A percentile compares a stretch with the other conserved stretches of the same genome.
Conservation (phyloP, 2,329 filamentous ascomycete species). For the Pyrenochaeta sp. region DNA sequence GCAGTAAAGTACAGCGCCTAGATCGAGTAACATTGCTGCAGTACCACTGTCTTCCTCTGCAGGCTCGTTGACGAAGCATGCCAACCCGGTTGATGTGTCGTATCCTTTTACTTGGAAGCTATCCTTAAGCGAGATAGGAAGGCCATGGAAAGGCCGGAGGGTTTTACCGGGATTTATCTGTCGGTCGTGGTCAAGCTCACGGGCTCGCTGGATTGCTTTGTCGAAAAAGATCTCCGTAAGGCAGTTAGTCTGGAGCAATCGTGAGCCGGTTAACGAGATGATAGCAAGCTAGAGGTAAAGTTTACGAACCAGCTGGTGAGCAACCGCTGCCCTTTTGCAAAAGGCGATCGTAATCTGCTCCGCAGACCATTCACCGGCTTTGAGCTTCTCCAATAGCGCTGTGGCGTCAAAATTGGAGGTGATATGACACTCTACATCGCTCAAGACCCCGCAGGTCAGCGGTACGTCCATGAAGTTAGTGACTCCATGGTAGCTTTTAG, state of each 20-base stretch:
- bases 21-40: slow-evolving; percentile 63
- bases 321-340: slow-evolving; percentile 60
- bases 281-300: background rate
- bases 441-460: slow-evolving; percentile 64
- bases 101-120: slow-evolving; percentile 67
- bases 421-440: slow-evolving; percentile 56
- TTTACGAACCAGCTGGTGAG: slow-evolving; percentile 58
- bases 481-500: slow-evolving; percentile 7
- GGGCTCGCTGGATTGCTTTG: slow-evolving; percentile 58
- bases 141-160: slow-evolving; percentile 70
- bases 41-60: slow-evolving; percentile 59
- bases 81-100: slow-evolving; percentile 65
- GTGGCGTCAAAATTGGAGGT: slow-evolving; percentile 48
- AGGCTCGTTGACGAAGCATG: slow-evolving; percentile 65
- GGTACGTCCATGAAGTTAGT: slow-evolving; percentile 56
- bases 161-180: slow-evolving; percentile 50
- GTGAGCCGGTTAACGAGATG: background rate
- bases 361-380: slow-evolving; percentile 54
- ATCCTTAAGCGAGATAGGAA: slow-evolving; percentile 72
- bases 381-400: slow-evolving; percentile 47
- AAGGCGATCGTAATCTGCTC: slow-evolving; percentile 59
- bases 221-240: slow-evolving; percentile 64
- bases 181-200: slow-evolving; percentile 59
- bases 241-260: slow-evolving; percentile 60
- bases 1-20: slow-evolving; percentile 71